These are phyloP conservation scores for Heritiera littoralis DNA, from an alignment of 345 rosid species.

Conservation along the genomic window DNA sequence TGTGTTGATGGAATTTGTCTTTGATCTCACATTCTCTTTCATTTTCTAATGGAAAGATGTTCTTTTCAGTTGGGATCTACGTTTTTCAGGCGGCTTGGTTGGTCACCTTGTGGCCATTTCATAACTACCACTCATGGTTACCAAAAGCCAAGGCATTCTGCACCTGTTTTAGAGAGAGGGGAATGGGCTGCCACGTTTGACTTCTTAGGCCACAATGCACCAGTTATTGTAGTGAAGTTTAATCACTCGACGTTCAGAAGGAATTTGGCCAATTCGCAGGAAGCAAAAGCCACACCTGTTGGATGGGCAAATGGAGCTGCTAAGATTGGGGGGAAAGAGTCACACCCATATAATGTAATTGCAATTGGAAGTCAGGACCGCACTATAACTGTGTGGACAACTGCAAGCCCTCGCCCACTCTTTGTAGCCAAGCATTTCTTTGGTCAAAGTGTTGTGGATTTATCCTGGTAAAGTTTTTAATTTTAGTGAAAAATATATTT, in stretches of 20 bases:
- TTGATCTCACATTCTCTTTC: slow-evolving; percentile 19
- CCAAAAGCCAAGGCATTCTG: slow-evolving; percentile 99
- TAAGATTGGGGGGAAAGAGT: slow-evolving; percentile 79
- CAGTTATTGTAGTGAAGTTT: slow-evolving; percentile 90
- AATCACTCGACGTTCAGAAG: slow-evolving; percentile 91
- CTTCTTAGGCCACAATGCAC: slow-evolving; percentile 98
- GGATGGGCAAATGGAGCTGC: slow-evolving; percentile 90
- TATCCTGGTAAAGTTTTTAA: slow-evolving; percentile 71
- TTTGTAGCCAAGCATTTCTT: slow-evolving; percentile 99
- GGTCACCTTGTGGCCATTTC: slow-evolving; percentile 99
- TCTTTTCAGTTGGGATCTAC: slow-evolving; percentile 88
- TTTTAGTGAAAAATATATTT: slow-evolving; percentile 12
- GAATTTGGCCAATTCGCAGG: slow-evolving; percentile 50
- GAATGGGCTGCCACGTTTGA: slow-evolving; percentile 99
- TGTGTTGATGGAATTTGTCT: slow-evolving; percentile 13
- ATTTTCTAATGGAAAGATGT: slow-evolving; percentile 28
- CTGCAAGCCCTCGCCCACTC: slow-evolving; percentile 94
- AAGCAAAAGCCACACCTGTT: slow-evolving; percentile 51
- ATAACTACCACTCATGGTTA: slow-evolving; percentile 97
- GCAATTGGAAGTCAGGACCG: slow-evolving; percentile 99
- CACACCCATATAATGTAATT: slow-evolving; percentile 86
- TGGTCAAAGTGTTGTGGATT: slow-evolving; percentile 95
- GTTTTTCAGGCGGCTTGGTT: slow-evolving; percentile 97
- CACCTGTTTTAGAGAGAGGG: slow-evolving; percentile 97
- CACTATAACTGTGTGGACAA: slow-evolving; percentile 98